Evolutionary conservation across 805 yeast species (phyloP), one percentile per base, ranked within the genome.

Genomic region (Candida maris): DNA sequence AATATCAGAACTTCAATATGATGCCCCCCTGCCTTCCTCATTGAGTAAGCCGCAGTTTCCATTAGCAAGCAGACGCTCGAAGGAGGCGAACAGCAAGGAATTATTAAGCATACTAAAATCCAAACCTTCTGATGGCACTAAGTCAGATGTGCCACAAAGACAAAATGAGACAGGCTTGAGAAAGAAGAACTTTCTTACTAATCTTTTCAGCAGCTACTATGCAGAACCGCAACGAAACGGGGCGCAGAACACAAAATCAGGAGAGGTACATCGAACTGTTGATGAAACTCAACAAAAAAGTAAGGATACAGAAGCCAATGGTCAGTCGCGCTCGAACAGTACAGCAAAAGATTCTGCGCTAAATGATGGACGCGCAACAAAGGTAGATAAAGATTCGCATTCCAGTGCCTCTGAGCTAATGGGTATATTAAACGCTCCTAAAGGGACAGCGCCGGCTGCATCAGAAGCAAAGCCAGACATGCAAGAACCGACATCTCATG

Each of bases 1-100:
- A 37, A 8, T 25, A 12, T 25, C 28, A 16, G 34, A 32, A 41
- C 3, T 34, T 34, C 23, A 59, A 21, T 18, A 28, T 28, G 31
- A 28, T 28, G 31, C 60, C 5, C 65, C 65, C 19, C 55, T 54
- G 14, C 58, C 62, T 6, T 57, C 61, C 2, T 41, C 59, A 3
- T 49, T 62, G 24, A 52, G 49, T 30, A 62, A 54, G 37, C 65
- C 67, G n/a, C 49, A 51, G 12, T 51, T 58, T 36, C 51, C 36
- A 9, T 39, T 54, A 10, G 39, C 49, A 10, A 48, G 49, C 35
- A 46, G 46, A 22, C 54, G 56, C 32, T 52, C 63, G n/a, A 57
- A 54, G 26, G 58, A 51, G 35, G 46, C 61, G 1, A 52, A 62
- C 34, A 54, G 63, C 36, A 57, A 55, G 32, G 58, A 61, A 39